Percentiles rank a stretch among this genome's conserved stretches.
Conservation (phyloP, 176 grass and related monocot genomes). For the Musa beccarii region DNA sequence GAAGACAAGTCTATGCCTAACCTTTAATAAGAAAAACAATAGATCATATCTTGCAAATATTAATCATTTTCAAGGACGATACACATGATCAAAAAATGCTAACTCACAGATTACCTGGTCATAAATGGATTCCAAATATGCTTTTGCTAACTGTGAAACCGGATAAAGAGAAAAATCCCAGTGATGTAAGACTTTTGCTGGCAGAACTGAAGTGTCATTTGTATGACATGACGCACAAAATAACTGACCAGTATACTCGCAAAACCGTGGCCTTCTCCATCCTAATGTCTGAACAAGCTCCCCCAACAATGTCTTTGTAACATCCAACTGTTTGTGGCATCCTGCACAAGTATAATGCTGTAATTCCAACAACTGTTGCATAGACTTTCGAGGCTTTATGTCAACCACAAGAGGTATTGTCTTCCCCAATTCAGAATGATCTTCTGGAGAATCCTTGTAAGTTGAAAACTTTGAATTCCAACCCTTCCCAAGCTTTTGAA, state of each 20-base stretch:
- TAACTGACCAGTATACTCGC: constrained; percentile 85
- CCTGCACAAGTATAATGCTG: constrained; percentile 91
- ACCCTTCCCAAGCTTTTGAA: constrained; percentile 43
- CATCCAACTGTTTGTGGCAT: constrained; percentile 63
- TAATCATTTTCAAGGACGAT: neutral
- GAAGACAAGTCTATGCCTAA: neutral
- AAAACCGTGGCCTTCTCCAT: constrained; percentile 71
- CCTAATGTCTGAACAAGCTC: constrained; percentile 70
- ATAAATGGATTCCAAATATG: constrained; percentile 92
- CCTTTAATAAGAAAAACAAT: neutral
- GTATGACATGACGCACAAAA: constrained; percentile 88
- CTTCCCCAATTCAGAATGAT: constrained; percentile 60
- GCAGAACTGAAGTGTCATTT: constrained; percentile 83
- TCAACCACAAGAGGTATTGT: constrained; percentile 86
- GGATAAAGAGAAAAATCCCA: constrained; percentile 91
- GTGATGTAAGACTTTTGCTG: constrained; percentile 68
- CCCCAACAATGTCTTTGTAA: constrained; percentile 62
- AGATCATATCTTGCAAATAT: neutral
- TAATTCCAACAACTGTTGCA: constrained; percentile 68
- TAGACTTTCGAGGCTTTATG: constrained; percentile 61
- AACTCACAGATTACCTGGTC: constrained; percentile 47
- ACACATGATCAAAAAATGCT: neutral
- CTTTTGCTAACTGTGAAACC: constrained; percentile 91
- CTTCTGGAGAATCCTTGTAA: constrained; percentile 26
- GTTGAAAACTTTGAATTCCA: constrained; percentile 41